phyloP scores from a whole-genome alignment of 306 rosid species.

The Ammopiptanthus mongolicus region DNA sequence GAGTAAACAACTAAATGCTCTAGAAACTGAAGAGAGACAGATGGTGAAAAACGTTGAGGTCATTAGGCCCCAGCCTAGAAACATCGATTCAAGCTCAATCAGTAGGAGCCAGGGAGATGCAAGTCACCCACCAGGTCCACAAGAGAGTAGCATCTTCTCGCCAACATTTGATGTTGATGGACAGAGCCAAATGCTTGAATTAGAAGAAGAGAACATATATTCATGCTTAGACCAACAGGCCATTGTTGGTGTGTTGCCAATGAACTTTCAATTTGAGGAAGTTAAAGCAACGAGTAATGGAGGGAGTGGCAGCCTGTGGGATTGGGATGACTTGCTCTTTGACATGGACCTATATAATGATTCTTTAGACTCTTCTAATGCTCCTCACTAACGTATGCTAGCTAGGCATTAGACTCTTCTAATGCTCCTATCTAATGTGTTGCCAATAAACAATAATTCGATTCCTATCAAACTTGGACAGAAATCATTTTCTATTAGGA shows the following conservation, averaged over 20 bases:
- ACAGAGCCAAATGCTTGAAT: slow-evolving; percentile 19
- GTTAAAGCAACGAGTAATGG: slow-evolving; percentile 20
- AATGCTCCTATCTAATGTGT: too few relatives aligned
- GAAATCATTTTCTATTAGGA: too few relatives aligned
- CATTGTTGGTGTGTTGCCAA: slow-evolving; percentile 18
- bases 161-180: slow-evolving; percentile 16
- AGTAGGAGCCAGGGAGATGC: background rate
- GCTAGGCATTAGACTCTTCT: too few relatives aligned
- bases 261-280: slow-evolving; percentile 37
- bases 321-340: slow-evolving; percentile 51
- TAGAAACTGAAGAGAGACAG: slow-evolving; percentile 19
- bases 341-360: slow-evolving; percentile 43
- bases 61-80: slow-evolving; percentile 23
- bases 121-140: slow-evolving; percentile 10
- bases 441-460: too few relatives aligned
- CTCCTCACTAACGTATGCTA: too few relatives aligned
- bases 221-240: slow-evolving; percentile 27
- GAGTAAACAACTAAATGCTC: slow-evolving; percentile 40
- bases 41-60: slow-evolving; percentile 9
- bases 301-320: slow-evolving; percentile 32
- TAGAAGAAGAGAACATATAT: slow-evolving; percentile 18
- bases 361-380: slow-evolving; percentile 13
- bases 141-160: slow-evolving; percentile 10
- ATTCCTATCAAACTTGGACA: too few relatives aligned
- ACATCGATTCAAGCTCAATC: slow-evolving; percentile 15